Evolutionary conservation across 73 alveolate genomes (phyloP).

Genomic region (Halteria grandinella): DNA sequence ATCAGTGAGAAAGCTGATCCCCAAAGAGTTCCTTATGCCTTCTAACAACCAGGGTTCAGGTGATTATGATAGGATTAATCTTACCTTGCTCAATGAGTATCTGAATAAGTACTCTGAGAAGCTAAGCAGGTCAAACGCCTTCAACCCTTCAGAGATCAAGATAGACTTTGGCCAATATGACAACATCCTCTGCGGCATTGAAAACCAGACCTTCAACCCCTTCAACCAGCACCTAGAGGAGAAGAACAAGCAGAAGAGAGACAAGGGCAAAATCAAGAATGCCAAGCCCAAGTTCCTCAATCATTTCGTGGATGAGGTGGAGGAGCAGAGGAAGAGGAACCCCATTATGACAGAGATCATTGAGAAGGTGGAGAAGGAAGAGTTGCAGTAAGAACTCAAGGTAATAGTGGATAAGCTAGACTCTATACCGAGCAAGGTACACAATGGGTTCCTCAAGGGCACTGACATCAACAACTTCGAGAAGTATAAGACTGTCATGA

Average conservation of each 20-base stretch:
- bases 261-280: background rate
- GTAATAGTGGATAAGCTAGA: background rate
- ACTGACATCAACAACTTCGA: constrained; percentile 30
- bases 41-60: too few species aligned
- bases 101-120: constrained; percentile 38
- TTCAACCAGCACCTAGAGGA: constrained; percentile 5
- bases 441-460: constrained; percentile 18
- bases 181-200: constrained; percentile 11
- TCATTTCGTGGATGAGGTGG: background rate
- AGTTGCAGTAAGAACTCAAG: background rate
- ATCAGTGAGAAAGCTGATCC: constrained; percentile 21
- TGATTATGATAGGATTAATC: constrained; percentile 45
- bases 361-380: constrained; percentile 9
- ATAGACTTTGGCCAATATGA: constrained; percentile 41
- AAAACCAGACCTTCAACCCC: constrained; percentile 22
- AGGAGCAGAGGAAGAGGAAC: background rate
- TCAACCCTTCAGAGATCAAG: constrained; percentile 17
- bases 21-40: background rate
- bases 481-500: background rate
- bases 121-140: constrained; percentile 28
- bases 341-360: constrained; percentile 18
- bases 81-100: constrained; percentile 41
- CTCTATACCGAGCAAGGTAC: constrained; percentile 6
- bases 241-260: background rate
- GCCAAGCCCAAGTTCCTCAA: background rate